phyloP scores from a whole-genome alignment of 352 stramenopile genomes.

The Phytophthora chlamydospora region DNA sequence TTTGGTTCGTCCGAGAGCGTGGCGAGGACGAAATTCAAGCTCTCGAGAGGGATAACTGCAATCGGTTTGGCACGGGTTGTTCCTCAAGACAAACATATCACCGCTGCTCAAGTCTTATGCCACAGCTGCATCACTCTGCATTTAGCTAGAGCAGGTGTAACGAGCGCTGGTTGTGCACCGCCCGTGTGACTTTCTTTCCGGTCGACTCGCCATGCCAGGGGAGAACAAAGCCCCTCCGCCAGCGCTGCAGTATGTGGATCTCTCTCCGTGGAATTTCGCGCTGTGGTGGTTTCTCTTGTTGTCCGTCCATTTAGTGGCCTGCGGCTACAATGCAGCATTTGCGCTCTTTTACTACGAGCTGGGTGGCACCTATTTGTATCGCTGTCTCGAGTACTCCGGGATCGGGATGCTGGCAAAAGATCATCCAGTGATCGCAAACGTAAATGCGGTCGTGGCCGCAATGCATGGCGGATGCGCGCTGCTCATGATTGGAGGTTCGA shows the following conservation, averaged over 20 bases:
- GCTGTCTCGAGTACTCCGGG: slow-evolving; percentile 18
- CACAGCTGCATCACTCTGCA: too few relatives aligned
- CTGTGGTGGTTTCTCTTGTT: slow-evolving; percentile 23
- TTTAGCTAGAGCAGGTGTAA: too few relatives aligned
- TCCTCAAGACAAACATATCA: too few relatives aligned
- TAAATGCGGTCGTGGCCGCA: slow-evolving; percentile 21
- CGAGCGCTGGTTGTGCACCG: too few relatives aligned
- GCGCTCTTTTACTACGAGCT: slow-evolving; percentile 20
- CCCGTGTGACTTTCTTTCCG: too few relatives aligned
- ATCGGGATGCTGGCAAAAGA: slow-evolving; percentile 17
- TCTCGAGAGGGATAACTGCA: too few relatives aligned
- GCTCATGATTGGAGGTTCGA: slow-evolving; percentile 1
- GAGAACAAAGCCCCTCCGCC: not conserved
- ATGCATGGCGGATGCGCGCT: slow-evolving; percentile 22
- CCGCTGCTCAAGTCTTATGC: too few relatives aligned
- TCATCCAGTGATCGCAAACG: slow-evolving; percentile 14
- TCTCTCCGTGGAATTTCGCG: slow-evolving; percentile 6
- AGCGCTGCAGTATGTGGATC: slow-evolving; percentile 16
- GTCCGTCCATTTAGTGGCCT: slow-evolving; percentile 11
- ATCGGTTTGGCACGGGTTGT: too few relatives aligned
- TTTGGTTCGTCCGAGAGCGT: too few relatives aligned
- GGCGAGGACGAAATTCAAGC: too few relatives aligned
- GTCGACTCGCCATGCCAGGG: not conserved
- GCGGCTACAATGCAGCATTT: slow-evolving; percentile 15
- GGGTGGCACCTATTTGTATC: slow-evolving; percentile 8